phyloP scores from a whole-genome alignment of 2,329 filamentous ascomycete species.

The Epichloe glyceriae region DNA sequence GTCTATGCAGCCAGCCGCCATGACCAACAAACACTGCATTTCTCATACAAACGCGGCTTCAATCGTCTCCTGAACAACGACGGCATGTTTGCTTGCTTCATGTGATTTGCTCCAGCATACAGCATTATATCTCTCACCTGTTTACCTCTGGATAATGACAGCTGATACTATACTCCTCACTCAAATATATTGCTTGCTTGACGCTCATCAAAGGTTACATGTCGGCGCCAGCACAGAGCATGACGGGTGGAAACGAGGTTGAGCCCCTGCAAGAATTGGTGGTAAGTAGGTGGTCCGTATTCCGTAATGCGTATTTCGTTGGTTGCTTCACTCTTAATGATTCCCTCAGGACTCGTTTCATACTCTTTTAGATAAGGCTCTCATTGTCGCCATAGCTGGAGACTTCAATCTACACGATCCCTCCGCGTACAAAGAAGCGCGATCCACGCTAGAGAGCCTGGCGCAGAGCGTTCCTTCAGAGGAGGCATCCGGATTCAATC shows the following conservation, averaged over 20 bases:
- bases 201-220: not conserved
- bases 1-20: not conserved
- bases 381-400: conserved; percentile 60
- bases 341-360: conserved; percentile 52
- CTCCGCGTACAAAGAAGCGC: conserved; percentile 39
- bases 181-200: not conserved
- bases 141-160: not conserved
- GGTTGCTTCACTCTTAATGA: not conserved
- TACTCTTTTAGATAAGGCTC: conserved; percentile 61
- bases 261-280: conserved; percentile 16
- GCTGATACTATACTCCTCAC: not conserved
- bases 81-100: not conserved
- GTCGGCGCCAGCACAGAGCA: conserved; percentile 7
- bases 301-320: too few species aligned
- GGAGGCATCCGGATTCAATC: conserved; percentile 65
- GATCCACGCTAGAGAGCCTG: conserved; percentile 49
- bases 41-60: not conserved
- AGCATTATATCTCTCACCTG: too few species aligned
- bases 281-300: conserved; percentile 11
- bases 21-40: not conserved
- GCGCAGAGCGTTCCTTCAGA: conserved; percentile 51
- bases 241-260: conserved; percentile 13
- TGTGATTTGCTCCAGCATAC: not conserved
- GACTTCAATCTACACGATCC: conserved; percentile 55
- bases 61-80: not conserved